These are phyloP conservation scores for Amylostereum areolatum DNA, from an alignment of 1,284 basidiomycete genomes.

Conservation along the genomic window DNA sequence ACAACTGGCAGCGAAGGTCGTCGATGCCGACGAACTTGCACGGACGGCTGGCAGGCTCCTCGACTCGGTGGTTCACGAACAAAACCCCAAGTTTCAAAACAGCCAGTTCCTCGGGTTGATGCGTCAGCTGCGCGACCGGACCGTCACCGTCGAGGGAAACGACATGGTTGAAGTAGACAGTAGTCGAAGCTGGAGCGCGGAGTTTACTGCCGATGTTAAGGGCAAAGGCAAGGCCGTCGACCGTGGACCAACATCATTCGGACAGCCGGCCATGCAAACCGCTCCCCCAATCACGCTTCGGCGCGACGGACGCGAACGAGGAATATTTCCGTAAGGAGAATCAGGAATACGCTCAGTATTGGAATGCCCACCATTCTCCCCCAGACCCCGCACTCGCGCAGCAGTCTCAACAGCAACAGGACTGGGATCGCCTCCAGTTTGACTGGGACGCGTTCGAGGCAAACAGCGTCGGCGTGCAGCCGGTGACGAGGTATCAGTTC, in stretches of 20 bases:
- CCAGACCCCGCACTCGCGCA: neutral
- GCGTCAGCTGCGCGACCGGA: slow-evolving; percentile 77
- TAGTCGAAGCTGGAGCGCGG: slow-evolving; percentile 2
- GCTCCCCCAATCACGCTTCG: neutral
- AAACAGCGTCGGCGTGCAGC: slow-evolving; percentile 55
- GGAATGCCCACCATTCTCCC: slow-evolving; percentile 31
- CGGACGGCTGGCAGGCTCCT: slow-evolving; percentile 69
- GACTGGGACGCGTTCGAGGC: slow-evolving; percentile 85
- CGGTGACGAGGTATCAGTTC: slow-evolving; percentile 66
- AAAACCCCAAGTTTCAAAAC: slow-evolving; percentile 84
- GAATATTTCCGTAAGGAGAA: slow-evolving; percentile 71
- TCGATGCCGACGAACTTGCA: slow-evolving; percentile 58
- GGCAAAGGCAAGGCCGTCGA: slow-evolving; percentile 58
- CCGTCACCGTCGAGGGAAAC: slow-evolving; percentile 81
- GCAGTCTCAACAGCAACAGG: slow-evolving; percentile 17
- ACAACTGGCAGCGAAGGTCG: slow-evolving; percentile 18
- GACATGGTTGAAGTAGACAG: slow-evolving; percentile 50
- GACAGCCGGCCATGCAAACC: neutral
- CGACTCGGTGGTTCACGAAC: slow-evolving; percentile 61
- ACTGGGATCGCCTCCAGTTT: slow-evolving; percentile 67
- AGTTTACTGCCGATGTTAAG: slow-evolving; percentile 40
- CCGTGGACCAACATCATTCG: neutral
- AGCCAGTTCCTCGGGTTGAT: slow-evolving; percentile 87
- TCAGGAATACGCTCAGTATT: slow-evolving; percentile 55
- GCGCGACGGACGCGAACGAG: slow-evolving; percentile 50